Evolutionary conservation across 139 green algal species (phyloP).

Genomic region (Volvox reticuliferus): DNA sequence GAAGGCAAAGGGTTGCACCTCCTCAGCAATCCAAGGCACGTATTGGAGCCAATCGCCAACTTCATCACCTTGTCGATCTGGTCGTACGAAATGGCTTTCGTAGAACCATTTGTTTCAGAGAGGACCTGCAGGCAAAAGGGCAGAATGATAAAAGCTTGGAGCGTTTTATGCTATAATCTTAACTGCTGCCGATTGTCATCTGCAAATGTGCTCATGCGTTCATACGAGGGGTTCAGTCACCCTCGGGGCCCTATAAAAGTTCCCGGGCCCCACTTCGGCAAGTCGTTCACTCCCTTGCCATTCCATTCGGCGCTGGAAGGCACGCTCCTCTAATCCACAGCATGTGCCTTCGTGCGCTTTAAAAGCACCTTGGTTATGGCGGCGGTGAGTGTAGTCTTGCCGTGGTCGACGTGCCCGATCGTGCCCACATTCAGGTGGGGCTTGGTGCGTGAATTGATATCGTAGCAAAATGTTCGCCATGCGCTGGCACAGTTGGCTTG

Average conservation of each 20-base stretch:
- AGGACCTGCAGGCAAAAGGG: constrained; percentile 76
- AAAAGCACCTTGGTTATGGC: constrained; percentile 88
- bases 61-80: constrained; percentile 95
- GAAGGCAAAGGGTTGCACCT: background rate
- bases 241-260: too few relatives aligned
- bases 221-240: too few relatives aligned
- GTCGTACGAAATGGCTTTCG: constrained; percentile 92
- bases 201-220: too few relatives aligned
- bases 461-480: constrained; percentile 68
- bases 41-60: too few relatives aligned
- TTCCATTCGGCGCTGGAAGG: too few relatives aligned
- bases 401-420: constrained; percentile 99
- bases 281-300: too few relatives aligned
- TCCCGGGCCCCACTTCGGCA: too few relatives aligned
- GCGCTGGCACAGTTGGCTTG: background rate
- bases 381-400: constrained; percentile 98
- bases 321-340: too few relatives aligned
- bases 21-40: background rate
- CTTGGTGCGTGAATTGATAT: constrained; percentile 94
- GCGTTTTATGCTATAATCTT: too few relatives aligned
- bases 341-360: too few relatives aligned
- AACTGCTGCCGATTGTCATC: too few relatives aligned
- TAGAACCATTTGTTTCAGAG: constrained; percentile 85
- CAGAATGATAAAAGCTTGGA: too few relatives aligned
- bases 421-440: constrained; percentile 98